Base-by-base conservation (phyloP, 495 filamentous ascomycete species). In the Trichoderma reesei region DNA sequence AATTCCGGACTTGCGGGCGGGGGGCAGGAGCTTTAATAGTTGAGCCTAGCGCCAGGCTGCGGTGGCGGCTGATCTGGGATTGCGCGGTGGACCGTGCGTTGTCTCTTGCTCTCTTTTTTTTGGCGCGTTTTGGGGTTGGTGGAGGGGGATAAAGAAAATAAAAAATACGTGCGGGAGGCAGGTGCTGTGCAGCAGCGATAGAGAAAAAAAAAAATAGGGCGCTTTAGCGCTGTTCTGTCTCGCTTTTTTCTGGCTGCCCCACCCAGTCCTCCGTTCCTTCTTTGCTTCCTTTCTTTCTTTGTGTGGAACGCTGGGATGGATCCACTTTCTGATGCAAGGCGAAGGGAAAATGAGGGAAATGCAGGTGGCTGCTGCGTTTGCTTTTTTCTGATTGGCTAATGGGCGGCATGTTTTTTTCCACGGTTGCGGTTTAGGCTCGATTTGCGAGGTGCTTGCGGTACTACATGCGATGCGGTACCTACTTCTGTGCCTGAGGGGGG, bases 11-110 rank as follows among this genome's bases (percentile, higher is more conserved):
- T 48, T 68, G 74, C 71, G 67, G 68, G 72, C 78, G 77, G 79
- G 74, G 75, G 72, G 72, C n/a, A 70, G 63, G 70, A 62, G 70
- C 69, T 73, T 83, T 85, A 84, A 63, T 63, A 63, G 33, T 42
- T 42, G 41, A 56, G 51, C 51, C 51, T 34, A 63, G 41, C 38
- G 59, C 34, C 3, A 5, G 59, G 5, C 31, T 41, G 59, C 6
- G 61, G 41, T 63, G 71, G 67, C 70, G 77, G 78, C 77, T 81
- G 78, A 80, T 80, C 79, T 63, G 61, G 41, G 61, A n/a, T 13
- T 62, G 34, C 34, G 38, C 16, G 37, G 14, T 42, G 61, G 41
- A 18, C 38, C 39, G 60, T n/a, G 60, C 60, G 37, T 10, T n/a
- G n/a, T n/a, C n/a, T n/a, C n/a, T n/a, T n/a, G n/a, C n/a, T n/a